A percentile compares a stretch with the other conserved stretches of the same genome.
Evolutionary conservation across 2,329 filamentous ascomycete species (phyloP).

Genomic region (Neofusicoccum kwambonambiense): DNA sequence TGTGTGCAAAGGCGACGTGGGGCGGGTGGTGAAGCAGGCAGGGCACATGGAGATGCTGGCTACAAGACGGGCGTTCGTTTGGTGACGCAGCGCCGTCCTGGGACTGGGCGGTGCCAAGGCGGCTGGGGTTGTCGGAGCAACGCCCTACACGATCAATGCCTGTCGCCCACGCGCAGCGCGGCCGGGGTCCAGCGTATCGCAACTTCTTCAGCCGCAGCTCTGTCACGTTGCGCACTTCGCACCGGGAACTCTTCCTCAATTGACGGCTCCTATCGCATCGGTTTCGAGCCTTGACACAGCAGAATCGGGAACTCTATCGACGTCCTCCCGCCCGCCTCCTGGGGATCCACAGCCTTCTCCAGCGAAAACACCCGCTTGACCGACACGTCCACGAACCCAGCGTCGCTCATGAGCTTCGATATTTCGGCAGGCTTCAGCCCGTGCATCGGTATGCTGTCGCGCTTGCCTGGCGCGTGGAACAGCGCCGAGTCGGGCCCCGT

Average conservation of each 20-base stretch:
- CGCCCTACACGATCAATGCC: not conserved
- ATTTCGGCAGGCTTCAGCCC: conserved; percentile 48
- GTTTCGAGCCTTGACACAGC: conserved; percentile 35
- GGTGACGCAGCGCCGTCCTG: not conserved
- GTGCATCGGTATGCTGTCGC: conserved; percentile 55
- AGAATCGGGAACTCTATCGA: conserved; percentile 45
- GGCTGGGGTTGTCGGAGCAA: not conserved
- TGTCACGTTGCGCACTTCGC: no score
- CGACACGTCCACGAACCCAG: conserved; percentile 50
- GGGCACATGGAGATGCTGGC: not conserved
- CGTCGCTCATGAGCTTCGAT: conserved; percentile 44
- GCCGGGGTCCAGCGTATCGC: no score
- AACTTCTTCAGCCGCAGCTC: no score
- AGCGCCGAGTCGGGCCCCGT: conserved; percentile 51
- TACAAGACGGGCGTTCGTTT: not conserved
- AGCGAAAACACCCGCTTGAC: conserved; percentile 51
- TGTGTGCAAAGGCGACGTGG: not conserved
- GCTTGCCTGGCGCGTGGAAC: conserved; percentile 54
- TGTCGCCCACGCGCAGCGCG: no score
- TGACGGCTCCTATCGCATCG: not conserved
- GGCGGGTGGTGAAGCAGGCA: not conserved
- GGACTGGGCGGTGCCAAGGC: not conserved
- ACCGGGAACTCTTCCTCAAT: not conserved
- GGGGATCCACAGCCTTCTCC: conserved; percentile 44
- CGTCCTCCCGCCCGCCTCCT: conserved; percentile 47